Conservation (phyloP, 169 alveolate species). For the Toxoplasma gondii region DNA sequence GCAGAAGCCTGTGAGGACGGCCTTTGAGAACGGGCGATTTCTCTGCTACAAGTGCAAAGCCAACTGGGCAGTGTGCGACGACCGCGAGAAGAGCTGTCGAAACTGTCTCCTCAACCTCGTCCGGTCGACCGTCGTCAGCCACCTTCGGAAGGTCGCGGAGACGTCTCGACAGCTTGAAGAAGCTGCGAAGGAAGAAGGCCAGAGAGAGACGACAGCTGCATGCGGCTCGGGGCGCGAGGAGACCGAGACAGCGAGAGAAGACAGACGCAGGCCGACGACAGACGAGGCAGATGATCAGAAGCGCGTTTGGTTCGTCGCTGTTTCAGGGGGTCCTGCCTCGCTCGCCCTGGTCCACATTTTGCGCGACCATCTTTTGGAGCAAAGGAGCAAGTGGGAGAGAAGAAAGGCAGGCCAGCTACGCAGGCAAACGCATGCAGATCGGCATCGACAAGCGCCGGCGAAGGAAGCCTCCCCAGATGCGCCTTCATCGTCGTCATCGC, state of each 20-base stretch:
- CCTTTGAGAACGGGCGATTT: not conserved
- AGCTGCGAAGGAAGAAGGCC: not conserved
- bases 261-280: not conserved
- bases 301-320: constrained; percentile 6
- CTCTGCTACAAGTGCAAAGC: constrained; percentile 29
- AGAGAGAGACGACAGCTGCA: not conserved
- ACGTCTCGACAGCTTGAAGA: not conserved
- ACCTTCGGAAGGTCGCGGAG: not conserved
- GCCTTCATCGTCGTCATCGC: not conserved
- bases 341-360: not conserved
- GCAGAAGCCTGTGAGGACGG: not conserved
- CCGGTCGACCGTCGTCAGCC: not conserved
- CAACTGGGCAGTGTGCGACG: not conserved
- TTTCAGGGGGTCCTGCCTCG: constrained; percentile 30
- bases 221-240: too few relatives aligned
- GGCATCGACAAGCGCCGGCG: not conserved
- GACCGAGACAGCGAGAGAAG: too few relatives aligned
- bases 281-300: not conserved
- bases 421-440: not conserved
- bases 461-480: not conserved
- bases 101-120: not conserved
- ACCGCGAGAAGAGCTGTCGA: constrained; percentile 17
- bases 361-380: not conserved
- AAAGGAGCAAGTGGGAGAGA: not conserved
- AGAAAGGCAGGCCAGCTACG: not conserved